Percentiles rank a stretch among this genome's conserved stretches.
These are phyloP conservation scores for Aureobasidium sp. DNA, from an alignment of 2,329 filamentous ascomycete genomes.

Conservation along the genomic window DNA sequence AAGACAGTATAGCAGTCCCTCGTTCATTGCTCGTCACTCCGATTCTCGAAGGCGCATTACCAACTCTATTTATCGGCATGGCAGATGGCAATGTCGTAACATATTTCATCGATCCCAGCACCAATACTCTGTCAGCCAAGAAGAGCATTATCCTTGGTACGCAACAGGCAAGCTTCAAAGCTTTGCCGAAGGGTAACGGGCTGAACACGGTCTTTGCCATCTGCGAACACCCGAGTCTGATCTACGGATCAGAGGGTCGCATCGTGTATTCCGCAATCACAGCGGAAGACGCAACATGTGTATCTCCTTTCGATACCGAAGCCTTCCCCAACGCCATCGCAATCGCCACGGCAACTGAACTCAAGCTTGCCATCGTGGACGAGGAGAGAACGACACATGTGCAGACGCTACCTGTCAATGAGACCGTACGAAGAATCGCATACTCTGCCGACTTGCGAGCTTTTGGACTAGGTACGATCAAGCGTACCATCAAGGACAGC, in stretches of 20 bases:
- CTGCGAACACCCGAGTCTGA: conserved; percentile 87
- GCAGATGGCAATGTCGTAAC: conserved; percentile 87
- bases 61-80: conserved; percentile 81
- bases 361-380: conserved; percentile 76
- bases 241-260: conserved; percentile 80
- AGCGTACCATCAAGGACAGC: conserved; percentile 59
- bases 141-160: conserved; percentile 82
- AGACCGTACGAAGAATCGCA: conserved; percentile 78
- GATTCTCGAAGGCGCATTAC: conserved; percentile 56
- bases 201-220: conserved; percentile 82
- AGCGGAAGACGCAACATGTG: conserved; percentile 71
- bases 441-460: conserved; percentile 72
- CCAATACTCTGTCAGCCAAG: conserved; percentile 58
- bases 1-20: conserved; percentile 69
- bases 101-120: conserved; percentile 58
- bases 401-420: conserved; percentile 65
- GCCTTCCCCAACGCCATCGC: conserved; percentile 75
- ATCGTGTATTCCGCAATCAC: conserved; percentile 92
- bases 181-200: conserved; percentile 58
- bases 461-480: conserved; percentile 82
- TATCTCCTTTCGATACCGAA: conserved; percentile 74
- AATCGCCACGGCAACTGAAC: conserved; percentile 65
- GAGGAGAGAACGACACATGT: conserved; percentile 82
- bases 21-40: conserved; percentile 73
- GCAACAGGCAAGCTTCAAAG: conserved; percentile 71